Conservation (phyloP, 306 rosid genomes). For the Prunus persica region Prunus_persica_NCBIv2 NC_034010.1:27622501-27623000, state of each 20-base stretch:
- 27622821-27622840: constrained; percentile 13
- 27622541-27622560: constrained; percentile 72
- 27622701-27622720: constrained; percentile 67
- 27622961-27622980: constrained; percentile 13
- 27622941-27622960: neutral
- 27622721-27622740: constrained; percentile 69
- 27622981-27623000: constrained; percentile 25
- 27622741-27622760: constrained; percentile 5
- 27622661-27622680: constrained; percentile 87
- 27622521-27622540: constrained; percentile 75
- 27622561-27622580: constrained; percentile 74
- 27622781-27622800: constrained; percentile 11
- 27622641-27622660: constrained; percentile 74
- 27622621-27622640: constrained; percentile 54
- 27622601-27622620: constrained; percentile 28
- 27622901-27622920: constrained; percentile 29
- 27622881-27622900: constrained; percentile 9
- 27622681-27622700: constrained; percentile 74
- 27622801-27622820: constrained; percentile 30
- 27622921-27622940: neutral
- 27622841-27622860: constrained; percentile 31
- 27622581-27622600: constrained; percentile 55
- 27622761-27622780: constrained; percentile 15
- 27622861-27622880: constrained; percentile 21
- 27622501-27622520: constrained; percentile 77